These are phyloP conservation scores for Cercis canadensis DNA, from an alignment of 306 rosid species.

Conservation along the genomic window DNA sequence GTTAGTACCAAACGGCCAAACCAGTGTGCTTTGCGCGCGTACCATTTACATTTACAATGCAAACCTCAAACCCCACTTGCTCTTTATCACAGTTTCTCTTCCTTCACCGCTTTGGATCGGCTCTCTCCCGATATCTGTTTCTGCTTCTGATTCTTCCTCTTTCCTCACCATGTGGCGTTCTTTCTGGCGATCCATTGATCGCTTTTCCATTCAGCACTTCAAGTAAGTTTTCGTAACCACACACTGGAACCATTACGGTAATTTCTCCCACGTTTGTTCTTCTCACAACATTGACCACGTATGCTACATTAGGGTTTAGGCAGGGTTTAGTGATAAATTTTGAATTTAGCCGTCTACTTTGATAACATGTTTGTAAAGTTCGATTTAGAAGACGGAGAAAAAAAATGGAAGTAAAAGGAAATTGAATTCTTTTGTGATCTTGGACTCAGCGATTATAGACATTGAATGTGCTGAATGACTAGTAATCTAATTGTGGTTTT, in stretches of 20 bases:
- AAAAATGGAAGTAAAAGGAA: background rate
- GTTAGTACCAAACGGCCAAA: too few species aligned
- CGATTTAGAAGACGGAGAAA: background rate
- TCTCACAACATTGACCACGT: too few species aligned
- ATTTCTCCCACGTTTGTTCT: background rate
- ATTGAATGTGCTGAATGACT: background rate
- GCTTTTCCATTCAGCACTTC: conserved; percentile 83
- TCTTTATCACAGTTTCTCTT: background rate
- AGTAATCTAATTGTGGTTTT: too few species aligned
- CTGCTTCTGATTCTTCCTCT: conserved; percentile 25
- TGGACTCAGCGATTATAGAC: background rate
- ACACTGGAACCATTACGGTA: too few species aligned
- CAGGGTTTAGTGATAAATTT: background rate
- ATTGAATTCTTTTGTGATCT: background rate
- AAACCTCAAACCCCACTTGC: conserved; percentile 6
- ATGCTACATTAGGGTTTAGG: conserved; percentile 23
- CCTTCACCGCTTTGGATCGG: background rate
- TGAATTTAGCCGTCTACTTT: conserved; percentile 8
- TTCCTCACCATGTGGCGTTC: conserved; percentile 64
- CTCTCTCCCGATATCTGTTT: background rate
- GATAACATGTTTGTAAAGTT: background rate
- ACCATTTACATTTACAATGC: conserved; percentile 38
- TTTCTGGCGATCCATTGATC: conserved; percentile 83
- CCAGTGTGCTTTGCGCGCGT: background rate
- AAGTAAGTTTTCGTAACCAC: conserved; percentile 41